Percentiles rank a stretch among this genome's conserved stretches.
Evolutionary conservation across 495 filamentous ascomycete species (phyloP).

Genomic region (Neurospora pannonica): DNA sequence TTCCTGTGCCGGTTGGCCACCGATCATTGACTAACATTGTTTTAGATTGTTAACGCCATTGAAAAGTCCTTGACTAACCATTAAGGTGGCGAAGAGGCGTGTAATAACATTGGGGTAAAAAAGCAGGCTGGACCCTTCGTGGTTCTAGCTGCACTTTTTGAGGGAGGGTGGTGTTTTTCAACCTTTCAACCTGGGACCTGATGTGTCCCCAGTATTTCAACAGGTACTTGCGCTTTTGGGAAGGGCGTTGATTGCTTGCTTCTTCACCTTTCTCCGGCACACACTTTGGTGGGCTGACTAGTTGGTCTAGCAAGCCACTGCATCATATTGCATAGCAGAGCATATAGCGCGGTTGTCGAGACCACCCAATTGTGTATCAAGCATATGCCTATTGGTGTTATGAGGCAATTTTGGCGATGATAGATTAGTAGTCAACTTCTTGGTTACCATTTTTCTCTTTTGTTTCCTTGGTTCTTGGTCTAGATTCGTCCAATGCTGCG

Average conservation of each 20-base stretch:
- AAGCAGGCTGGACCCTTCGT: neutral
- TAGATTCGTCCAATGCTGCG: neutral
- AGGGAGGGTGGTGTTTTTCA: neutral
- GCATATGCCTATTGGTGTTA: neutral
- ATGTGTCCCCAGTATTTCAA: neutral
- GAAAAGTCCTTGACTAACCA: slow-evolving; percentile 2
- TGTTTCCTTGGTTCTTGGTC: neutral
- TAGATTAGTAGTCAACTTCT: neutral
- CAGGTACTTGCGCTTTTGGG: neutral
- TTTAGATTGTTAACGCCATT: slow-evolving; percentile 2
- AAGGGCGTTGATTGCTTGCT: neutral
- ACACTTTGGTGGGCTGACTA: neutral
- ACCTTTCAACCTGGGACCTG: neutral
- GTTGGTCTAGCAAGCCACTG: neutral
- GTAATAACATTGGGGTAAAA: neutral
- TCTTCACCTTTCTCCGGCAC: neutral
- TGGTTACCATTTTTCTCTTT: neutral
- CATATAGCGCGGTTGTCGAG: neutral
- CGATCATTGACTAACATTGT: neutral
- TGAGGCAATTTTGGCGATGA: neutral
- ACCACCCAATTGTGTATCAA: neutral
- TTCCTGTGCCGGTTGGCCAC: neutral
- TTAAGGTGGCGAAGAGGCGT: neutral
- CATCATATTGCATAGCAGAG: neutral
- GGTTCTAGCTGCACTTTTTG: neutral